Evolutionary conservation across 1,284 basidiomycete species (phyloP).

Genomic region (Stereum hirsutum): DNA sequence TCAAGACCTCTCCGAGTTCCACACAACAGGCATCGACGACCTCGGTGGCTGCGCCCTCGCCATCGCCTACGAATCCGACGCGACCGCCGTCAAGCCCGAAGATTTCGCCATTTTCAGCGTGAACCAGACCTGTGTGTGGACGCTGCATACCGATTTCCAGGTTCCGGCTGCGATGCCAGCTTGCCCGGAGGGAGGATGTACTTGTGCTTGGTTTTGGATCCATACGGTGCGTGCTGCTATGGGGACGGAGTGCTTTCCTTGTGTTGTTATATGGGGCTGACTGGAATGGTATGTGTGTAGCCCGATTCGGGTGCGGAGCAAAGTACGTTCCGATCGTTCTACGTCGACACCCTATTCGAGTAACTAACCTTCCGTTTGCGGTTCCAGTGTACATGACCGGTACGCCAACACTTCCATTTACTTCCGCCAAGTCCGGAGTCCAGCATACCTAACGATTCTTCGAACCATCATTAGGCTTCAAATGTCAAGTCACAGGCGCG

Average conservation of each 20-base stretch:
- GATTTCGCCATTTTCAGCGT: slow-evolving; percentile 69
- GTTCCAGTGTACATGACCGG: slow-evolving; percentile 60
- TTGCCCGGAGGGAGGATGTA: slow-evolving; percentile 57
- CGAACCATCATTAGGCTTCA: too few relatives aligned
- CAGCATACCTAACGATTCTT: too few relatives aligned
- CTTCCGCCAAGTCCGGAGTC: too few relatives aligned
- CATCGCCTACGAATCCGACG: slow-evolving; percentile 62
- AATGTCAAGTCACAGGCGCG: slow-evolving; percentile 54
- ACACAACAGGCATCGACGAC: slow-evolving; percentile 44
- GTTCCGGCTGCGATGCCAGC: slow-evolving; percentile 59
- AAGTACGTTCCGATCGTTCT: slow-evolving; percentile 28
- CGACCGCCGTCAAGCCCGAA: slow-evolving; percentile 41
- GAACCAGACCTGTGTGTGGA: slow-evolving; percentile 68
- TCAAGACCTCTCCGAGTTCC: slow-evolving; percentile 32
- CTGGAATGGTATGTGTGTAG: slow-evolving; percentile 11
- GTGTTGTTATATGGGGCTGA: too few relatives aligned
- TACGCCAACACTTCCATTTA: too few relatives aligned
- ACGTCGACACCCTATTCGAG: too few relatives aligned
- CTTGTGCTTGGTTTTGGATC: slow-evolving; percentile 70
- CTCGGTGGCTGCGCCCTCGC: slow-evolving; percentile 58
- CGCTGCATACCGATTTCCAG: slow-evolving; percentile 51
- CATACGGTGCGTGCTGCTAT: slow-evolving; percentile 42
- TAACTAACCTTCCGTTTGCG: not conserved
- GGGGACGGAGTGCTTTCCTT: too few relatives aligned
- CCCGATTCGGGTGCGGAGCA: slow-evolving; percentile 35